phyloP scores from a whole-genome alignment of 306 rosid genomes.

The Acacia confusa region DNA sequence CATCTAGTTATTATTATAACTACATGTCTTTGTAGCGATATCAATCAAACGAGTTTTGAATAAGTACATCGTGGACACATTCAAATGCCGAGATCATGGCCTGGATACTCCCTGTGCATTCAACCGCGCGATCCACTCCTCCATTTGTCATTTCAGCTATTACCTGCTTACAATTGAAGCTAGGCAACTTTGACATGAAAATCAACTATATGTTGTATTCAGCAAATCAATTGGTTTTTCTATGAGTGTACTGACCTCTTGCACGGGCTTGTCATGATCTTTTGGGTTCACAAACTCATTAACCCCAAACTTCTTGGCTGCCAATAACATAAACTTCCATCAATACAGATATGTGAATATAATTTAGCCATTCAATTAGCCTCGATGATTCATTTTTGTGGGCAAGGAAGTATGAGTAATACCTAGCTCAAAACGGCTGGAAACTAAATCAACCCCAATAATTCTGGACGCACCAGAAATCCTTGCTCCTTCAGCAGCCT shows the following conservation, averaged over 20 bases:
- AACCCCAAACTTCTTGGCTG: slow-evolving; percentile 64
- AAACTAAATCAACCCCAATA: slow-evolving; percentile 58
- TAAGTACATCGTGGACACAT: slow-evolving; percentile 62
- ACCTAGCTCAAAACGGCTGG: slow-evolving; percentile 61
- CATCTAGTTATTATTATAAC: no score
- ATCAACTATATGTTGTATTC: no score
- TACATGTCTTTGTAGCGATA: no score
- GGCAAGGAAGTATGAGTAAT: no score
- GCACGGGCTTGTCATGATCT: slow-evolving; percentile 56
- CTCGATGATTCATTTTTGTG: no score
- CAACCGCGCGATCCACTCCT: slow-evolving; percentile 72
- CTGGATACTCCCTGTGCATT: slow-evolving; percentile 68
- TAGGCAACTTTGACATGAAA: no score
- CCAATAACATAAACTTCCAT: not conserved
- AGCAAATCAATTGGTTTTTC: no score
- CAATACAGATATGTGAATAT: no score
- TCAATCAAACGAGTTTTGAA: not conserved
- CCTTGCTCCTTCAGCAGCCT: slow-evolving; percentile 73
- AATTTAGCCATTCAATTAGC: no score
- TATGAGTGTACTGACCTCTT: slow-evolving; percentile 34
- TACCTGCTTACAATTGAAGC: slow-evolving; percentile 35
- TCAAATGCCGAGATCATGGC: slow-evolving; percentile 70
- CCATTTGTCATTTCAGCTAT: slow-evolving; percentile 66
- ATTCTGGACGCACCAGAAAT: slow-evolving; percentile 54
- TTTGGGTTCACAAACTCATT: slow-evolving; percentile 66